phyloP scores from a whole-genome alignment of 139 green algal genomes.

The Chlorella vulgaris region DNA sequence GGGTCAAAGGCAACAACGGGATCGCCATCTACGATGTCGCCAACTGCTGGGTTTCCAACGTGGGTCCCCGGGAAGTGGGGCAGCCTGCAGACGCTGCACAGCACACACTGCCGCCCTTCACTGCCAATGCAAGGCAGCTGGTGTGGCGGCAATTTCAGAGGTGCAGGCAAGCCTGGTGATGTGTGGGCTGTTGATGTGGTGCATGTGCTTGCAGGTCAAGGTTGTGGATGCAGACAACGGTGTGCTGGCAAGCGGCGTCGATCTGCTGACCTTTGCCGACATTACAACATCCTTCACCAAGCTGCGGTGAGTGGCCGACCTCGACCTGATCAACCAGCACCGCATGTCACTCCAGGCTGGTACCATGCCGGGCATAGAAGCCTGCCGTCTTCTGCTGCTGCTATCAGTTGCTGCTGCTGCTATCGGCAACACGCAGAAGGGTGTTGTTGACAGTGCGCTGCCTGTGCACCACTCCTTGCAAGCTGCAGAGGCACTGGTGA shows the following conservation, averaged over 20 bases:
- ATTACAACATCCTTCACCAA: neutral
- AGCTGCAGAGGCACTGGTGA: neutral
- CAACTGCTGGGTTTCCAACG: conserved; percentile 9
- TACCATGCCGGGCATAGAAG: too few relatives aligned
- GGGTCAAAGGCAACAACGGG: conserved; percentile 10
- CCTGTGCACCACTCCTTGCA: neutral
- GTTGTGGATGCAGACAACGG: conserved; percentile 8
- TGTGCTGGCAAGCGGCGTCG: neutral
- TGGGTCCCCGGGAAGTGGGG: neutral
- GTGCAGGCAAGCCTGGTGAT: neutral
- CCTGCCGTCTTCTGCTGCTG: too few relatives aligned
- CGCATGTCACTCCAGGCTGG: too few relatives aligned
- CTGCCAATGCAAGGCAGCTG: too few relatives aligned
- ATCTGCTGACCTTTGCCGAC: conserved; percentile 5
- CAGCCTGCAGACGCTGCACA: too few relatives aligned
- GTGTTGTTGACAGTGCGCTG: too few relatives aligned
- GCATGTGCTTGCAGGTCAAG: conserved; percentile 5
- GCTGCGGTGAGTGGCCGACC: conserved; percentile 13
- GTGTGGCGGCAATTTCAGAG: neutral
- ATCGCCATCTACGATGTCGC: neutral
- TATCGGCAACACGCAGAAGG: too few relatives aligned
- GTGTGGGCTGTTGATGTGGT: neutral
- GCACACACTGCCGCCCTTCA: neutral
- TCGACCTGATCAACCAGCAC: too few relatives aligned
- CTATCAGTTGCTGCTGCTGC: neutral